Conservation (phyloP, 768 basidiomycete genomes). For the Sporobolomyces phaffii region DNA sequence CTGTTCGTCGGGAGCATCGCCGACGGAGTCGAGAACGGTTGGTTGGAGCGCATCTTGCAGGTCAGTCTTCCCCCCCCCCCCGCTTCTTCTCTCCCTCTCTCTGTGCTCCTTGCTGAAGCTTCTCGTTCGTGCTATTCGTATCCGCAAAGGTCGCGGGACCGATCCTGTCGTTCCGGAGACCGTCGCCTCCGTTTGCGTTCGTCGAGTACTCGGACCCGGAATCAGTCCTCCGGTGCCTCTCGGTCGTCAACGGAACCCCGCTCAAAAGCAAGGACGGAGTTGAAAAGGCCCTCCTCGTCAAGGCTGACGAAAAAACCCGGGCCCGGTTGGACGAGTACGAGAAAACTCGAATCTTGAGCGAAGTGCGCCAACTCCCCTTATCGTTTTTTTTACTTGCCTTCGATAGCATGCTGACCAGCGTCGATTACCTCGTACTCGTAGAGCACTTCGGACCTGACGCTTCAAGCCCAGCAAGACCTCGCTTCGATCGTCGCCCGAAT, state of each 20-base stretch:
- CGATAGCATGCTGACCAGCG: background rate
- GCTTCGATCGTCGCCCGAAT: conserved; percentile 21
- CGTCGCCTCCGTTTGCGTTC: conserved; percentile 94
- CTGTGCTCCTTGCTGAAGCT: background rate
- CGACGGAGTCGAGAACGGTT: conserved; percentile 37
- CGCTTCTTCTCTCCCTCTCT: background rate
- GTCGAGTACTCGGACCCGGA: conserved; percentile 93
- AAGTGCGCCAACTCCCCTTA: conserved; percentile 55
- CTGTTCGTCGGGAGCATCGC: conserved; percentile 41
- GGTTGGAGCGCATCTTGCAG: conserved; percentile 40
- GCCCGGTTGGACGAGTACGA: conserved; percentile 79
- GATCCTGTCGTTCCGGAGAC: conserved; percentile 80
- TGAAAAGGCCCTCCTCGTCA: conserved; percentile 69
- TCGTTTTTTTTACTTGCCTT: conserved; percentile 2
- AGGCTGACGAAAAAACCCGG: conserved; percentile 92
- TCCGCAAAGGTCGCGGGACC: conserved; percentile 75
- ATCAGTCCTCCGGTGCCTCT: conserved; percentile 70
- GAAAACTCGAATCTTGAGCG: conserved; percentile 68
- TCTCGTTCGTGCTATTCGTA: background rate
- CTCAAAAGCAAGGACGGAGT: conserved; percentile 60
- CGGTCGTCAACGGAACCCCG: conserved; percentile 60
- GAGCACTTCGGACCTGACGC: conserved; percentile 62
- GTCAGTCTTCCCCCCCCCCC: conserved; percentile 15
- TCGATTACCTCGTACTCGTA: conserved; percentile 44
- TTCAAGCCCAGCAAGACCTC: conserved; percentile 38